Evolutionary conservation across 805 yeast species (phyloP).

Genomic region (Yamadazyma endophytica): DNA sequence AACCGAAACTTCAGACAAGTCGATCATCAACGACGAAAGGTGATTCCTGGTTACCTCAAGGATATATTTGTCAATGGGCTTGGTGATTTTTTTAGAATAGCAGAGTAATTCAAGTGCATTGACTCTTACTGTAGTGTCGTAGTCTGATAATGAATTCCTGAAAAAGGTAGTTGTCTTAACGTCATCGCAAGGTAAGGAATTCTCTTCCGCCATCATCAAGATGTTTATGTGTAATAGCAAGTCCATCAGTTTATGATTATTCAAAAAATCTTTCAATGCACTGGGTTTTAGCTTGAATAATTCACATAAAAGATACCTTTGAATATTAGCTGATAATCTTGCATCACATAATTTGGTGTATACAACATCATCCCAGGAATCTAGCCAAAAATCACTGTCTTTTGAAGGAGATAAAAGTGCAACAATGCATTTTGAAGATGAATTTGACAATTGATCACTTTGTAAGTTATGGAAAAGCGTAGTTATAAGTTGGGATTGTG

Average conservation of each 20-base stretch:
- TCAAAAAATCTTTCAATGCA: conserved; percentile 38
- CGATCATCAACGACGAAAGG: conserved; percentile 3
- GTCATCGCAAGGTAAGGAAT: too few species aligned
- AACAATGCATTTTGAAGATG: conserved; percentile 56
- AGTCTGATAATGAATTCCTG: neutral
- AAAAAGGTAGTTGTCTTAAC: too few species aligned
- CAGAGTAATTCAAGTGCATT: conserved; percentile 4
- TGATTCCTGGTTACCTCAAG: conserved; percentile 41
- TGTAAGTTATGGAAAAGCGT: conserved; percentile 47
- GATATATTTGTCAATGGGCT: conserved; percentile 44
- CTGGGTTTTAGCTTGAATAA: conserved; percentile 51
- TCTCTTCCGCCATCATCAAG: too few species aligned
- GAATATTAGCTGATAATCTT: conserved; percentile 43
- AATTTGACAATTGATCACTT: conserved; percentile 62
- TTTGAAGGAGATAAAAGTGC: conserved; percentile 20
- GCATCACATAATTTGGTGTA: conserved; percentile 26
- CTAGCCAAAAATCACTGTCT: conserved; percentile 43
- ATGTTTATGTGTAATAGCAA: too few species aligned
- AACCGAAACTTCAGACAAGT: conserved; percentile 33
- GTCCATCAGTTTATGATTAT: too few species aligned
- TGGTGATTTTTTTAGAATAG: conserved; percentile 28
- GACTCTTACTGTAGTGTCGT: conserved; percentile 5
- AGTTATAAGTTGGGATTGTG: conserved; percentile 14
- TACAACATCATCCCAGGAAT: conserved; percentile 46
- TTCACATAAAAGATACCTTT: conserved; percentile 57